Conservation (phyloP, 129 eudicot species). For the Artemisia annua region DNA sequence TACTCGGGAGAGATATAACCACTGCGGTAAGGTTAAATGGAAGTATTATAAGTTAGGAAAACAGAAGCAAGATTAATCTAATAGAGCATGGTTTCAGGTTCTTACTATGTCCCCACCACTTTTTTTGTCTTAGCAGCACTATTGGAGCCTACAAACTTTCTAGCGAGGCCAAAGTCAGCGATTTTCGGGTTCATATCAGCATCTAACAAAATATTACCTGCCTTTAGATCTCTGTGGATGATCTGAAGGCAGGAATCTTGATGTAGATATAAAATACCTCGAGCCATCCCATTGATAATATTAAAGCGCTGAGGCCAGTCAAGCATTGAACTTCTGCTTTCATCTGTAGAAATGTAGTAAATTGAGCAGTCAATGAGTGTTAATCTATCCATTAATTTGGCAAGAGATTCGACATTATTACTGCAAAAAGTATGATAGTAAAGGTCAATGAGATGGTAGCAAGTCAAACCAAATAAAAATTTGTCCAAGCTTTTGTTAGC, state of each 20-base stretch:
- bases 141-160: conserved; percentile 17
- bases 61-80: neutral
- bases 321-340: conserved; percentile 9
- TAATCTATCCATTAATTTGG: neutral
- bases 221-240: conserved; percentile 25
- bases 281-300: conserved; percentile 18
- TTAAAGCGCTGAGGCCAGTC: conserved; percentile 8
- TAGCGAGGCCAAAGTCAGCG: conserved; percentile 26
- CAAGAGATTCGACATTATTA: too few relatives aligned
- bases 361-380: neutral
- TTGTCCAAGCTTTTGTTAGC: neutral
- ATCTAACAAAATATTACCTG: conserved; percentile 20
- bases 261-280: conserved; percentile 20
- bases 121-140: conserved; percentile 8
- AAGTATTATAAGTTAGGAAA: neutral
- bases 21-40: neutral
- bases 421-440: neutral
- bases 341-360: neutral
- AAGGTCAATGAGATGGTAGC: conserved; percentile 22
- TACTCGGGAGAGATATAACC: conserved; percentile 18
- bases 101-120: conserved; percentile 26
- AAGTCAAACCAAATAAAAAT: neutral
- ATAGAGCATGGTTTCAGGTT: conserved; percentile 1
- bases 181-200: conserved; percentile 22
- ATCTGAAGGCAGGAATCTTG: conserved; percentile 26